These are phyloP conservation scores for Begonia fuchsioides DNA, from an alignment of 306 rosid genomes.

Conservation along the genomic window DNA sequence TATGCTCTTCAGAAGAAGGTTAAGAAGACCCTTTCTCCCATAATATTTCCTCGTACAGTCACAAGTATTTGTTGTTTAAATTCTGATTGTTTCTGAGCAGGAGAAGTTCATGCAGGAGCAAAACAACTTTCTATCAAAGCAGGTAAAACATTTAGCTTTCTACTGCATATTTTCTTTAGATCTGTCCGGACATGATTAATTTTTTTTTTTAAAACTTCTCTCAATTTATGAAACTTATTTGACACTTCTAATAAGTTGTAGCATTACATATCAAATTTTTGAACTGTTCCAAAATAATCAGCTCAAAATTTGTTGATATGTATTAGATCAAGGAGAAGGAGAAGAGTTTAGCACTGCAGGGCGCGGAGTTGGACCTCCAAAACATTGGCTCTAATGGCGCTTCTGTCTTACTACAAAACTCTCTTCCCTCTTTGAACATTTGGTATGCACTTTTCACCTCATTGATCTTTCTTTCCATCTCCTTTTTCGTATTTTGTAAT, in stretches of 20 bases:
- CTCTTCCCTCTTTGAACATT: constrained; percentile 49
- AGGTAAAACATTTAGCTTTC: constrained; percentile 21
- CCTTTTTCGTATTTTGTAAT: too few species aligned
- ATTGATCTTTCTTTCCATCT: too few species aligned
- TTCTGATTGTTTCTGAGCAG: constrained; percentile 13
- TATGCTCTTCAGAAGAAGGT: constrained; percentile 71
- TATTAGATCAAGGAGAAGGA: constrained; percentile 66
- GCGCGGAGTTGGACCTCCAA: not conserved
- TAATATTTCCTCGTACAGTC: too few species aligned
- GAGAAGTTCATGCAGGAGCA: constrained; percentile 47
- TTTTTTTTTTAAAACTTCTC: too few species aligned
- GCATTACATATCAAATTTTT: too few species aligned
- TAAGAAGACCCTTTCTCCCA: not conserved
- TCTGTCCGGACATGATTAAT: too few species aligned
- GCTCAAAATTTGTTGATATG: not conserved
- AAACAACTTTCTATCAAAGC: constrained; percentile 45
- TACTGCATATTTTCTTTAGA: too few species aligned
- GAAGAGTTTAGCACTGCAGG: constrained; percentile 25
- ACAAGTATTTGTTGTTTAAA: not conserved
- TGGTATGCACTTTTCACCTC: constrained; percentile 25
- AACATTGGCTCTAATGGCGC: constrained; percentile 27
- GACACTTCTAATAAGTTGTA: too few species aligned
- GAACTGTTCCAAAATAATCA: too few species aligned
- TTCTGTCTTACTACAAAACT: constrained; percentile 24
- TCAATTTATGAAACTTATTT: too few species aligned